Evolutionary conservation across 768 basidiomycete species (phyloP), one percentile per base, ranked within the genome.

Genomic region (Tubosaeta brunneosetosa): DNA sequence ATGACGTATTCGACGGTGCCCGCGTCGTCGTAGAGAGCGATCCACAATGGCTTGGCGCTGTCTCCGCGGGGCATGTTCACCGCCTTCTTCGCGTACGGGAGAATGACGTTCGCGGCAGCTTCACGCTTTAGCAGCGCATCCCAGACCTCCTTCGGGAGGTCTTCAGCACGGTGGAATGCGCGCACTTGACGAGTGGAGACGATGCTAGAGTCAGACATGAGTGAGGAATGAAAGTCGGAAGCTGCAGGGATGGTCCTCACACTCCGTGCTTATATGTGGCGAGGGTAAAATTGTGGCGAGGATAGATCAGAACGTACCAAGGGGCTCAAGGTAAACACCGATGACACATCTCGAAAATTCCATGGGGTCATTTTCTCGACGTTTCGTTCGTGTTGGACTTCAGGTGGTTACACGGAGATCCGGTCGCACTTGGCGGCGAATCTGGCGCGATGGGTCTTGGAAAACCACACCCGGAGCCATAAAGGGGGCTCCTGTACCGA

Each of bases 1-100:
- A 86, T 66, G 13, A 89, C 69, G 53, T 83, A 77, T 43, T 14
- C 46, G 51, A 60, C 56, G 4, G 44, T 50, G 10, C 52, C 51
- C 1, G 55, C 1, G 57, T 59, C 22, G 55, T 65, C 58, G 10
- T 51, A 64, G 19, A 64, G 58, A 3, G 54, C 64, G 1, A 77
- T 61, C 74, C 76, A 75, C 7, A 63, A 19, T 3, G 68, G 66
- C 3, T 46, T 25, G 10, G 19, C 12, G 4, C 14, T 29, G 3
- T 6, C 17, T 1, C 3, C 44, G 22, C 41, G 49, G 43, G 55
- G 44, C 10, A 33, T 44, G 14, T 47, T n/a, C 25, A 48, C 44
- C 22, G 66, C 58, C 53, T 71, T 74, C 43, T 47, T 56, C 1
- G 74, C 75, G 26, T 71, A 70, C 0, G 79, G 71, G 14, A 71